Base-by-base conservation (phyloP, 768 basidiomycete species). In the Pulveroboletus sp. region DNA sequence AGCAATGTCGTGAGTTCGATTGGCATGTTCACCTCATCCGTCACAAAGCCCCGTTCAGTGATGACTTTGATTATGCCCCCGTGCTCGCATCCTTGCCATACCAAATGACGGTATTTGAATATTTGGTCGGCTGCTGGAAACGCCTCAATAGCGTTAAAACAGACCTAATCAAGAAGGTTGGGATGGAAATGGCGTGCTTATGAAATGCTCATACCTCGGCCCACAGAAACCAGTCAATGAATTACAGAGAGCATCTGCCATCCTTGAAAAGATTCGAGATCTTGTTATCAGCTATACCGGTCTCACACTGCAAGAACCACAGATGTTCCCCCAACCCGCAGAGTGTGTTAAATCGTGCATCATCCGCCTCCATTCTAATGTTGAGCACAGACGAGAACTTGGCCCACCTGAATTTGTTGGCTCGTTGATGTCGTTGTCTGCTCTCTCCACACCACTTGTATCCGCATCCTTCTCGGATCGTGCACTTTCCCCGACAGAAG, bases 71-170 rank as follows among this genome's bases (percentile, higher is more conserved):
- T 18, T 87, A 81, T 63, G 71, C 85, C 32, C 73, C 83, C 6
- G 82, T 89, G 15, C 67, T 90, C 1, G 87, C 87, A 3, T 86
- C 86, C 21, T 72, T 97, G 15, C 91, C 93, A 8, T 56, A 79
- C 8, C 69, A 83, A 47, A 83, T 92, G 66, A 93, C 94, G 0
- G 76, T 82, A 0, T 92, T 95, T 51, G 91, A 96, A 61, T 98
- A 92, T 64, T 76, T 99, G 21, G 78, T 91, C 8, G 86, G 86
- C 17, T 86, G 88, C 60, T 99, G 95, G 95, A 93, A 90, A 69
- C 80, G 94, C n/a, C 57, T 88, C 37, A 86, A 88, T 55, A 55
- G 69, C 7, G 76, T 76, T 12, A 74, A 76, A 51, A 68, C 75
- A 35, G 70, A 75, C 15, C 62, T 89, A 18, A 52, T 80, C 39